Evolutionary conservation across 352 stramenopile species (phyloP).

Genomic region (Phytophthora litchii): DNA sequence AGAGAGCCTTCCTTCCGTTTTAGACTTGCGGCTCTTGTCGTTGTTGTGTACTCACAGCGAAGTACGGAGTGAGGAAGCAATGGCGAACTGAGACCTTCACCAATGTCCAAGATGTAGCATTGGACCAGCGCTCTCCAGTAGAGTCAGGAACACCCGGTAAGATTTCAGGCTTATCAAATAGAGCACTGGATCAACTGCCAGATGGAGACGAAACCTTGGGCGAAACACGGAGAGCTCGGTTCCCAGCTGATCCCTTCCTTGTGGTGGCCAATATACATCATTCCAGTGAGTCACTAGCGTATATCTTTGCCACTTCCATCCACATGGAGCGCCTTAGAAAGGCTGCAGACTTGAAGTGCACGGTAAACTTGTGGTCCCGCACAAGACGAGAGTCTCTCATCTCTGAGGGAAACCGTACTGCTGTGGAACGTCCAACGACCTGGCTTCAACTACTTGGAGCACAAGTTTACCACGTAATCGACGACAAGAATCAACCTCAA

Average conservation of each 20-base stretch:
- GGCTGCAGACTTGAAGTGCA: conserved; percentile 17
- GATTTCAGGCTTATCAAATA: conserved; percentile 20
- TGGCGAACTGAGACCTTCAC: conserved; percentile 6
- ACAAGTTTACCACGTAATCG: background rate
- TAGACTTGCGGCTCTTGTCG: conserved; percentile 15
- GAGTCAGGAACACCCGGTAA: conserved; percentile 11
- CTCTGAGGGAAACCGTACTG: background rate
- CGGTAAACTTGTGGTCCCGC: background rate
- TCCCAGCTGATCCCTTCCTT: conserved; percentile 9
- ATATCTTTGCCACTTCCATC: background rate
- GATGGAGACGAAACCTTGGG: conserved; percentile 11
- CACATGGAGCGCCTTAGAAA: conserved; percentile 7
- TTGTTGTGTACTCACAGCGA: background rate
- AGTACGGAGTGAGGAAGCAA: background rate
- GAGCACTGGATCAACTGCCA: background rate
- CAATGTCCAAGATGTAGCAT: background rate
- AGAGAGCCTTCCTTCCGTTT: conserved; percentile 12
- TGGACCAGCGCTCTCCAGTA: background rate
- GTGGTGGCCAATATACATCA: conserved; percentile 4
- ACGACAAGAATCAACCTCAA: background rate
- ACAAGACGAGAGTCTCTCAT: no score
- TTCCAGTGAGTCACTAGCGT: background rate
- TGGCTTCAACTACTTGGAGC: conserved; percentile 5
- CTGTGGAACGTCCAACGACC: conserved; percentile 11
- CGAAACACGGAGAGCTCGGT: background rate